A percentile compares a stretch with the other conserved stretches of the same genome.
phyloP scores from a whole-genome alignment of 1,139 yeast species.

The Geotrichum cucujoidarum region DNA sequence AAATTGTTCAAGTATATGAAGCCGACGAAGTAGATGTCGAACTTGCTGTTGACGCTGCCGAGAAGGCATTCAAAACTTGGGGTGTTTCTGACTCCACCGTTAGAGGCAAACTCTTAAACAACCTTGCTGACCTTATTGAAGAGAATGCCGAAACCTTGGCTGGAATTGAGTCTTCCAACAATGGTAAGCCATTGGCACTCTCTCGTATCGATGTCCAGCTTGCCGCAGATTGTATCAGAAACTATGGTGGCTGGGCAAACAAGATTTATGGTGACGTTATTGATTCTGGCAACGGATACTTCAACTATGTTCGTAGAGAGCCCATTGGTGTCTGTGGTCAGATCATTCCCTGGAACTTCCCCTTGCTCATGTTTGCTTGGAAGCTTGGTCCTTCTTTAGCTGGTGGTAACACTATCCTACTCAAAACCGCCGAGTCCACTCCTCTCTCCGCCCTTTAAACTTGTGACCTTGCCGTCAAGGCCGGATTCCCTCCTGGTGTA shows the following conservation, averaged over 20 bases:
- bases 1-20: slow-evolving; percentile 47
- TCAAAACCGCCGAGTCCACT: slow-evolving; percentile 74
- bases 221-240: slow-evolving; percentile 53
- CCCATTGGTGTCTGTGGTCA: slow-evolving; percentile 82
- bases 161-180: slow-evolving; percentile 75
- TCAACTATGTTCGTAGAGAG: slow-evolving; percentile 56
- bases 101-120: slow-evolving; percentile 54
- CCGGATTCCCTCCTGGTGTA: slow-evolving; percentile 76
- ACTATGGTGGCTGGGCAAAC: slow-evolving; percentile 82
- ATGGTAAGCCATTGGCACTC: slow-evolving; percentile 65
- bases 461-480: slow-evolving; percentile 55
- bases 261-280: slow-evolving; percentile 64
- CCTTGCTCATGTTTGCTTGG: slow-evolving; percentile 77
- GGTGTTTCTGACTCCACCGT: slow-evolving; percentile 44
- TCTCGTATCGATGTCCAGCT: slow-evolving; percentile 55
- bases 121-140: slow-evolving; percentile 62
- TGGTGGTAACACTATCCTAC: slow-evolving; percentile 69
- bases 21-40: slow-evolving; percentile 53
- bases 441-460: slow-evolving; percentile 69
- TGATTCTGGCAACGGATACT: slow-evolving; percentile 58
- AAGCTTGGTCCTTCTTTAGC: slow-evolving; percentile 77
- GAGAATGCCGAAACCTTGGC: slow-evolving; percentile 56
- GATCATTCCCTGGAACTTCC: slow-evolving; percentile 89
- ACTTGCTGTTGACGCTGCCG: slow-evolving; percentile 51
- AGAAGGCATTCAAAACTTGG: slow-evolving; percentile 47